phyloP scores from a whole-genome alignment of 176 grass and related monocot genomes.

The Ananas comosus region DNA sequence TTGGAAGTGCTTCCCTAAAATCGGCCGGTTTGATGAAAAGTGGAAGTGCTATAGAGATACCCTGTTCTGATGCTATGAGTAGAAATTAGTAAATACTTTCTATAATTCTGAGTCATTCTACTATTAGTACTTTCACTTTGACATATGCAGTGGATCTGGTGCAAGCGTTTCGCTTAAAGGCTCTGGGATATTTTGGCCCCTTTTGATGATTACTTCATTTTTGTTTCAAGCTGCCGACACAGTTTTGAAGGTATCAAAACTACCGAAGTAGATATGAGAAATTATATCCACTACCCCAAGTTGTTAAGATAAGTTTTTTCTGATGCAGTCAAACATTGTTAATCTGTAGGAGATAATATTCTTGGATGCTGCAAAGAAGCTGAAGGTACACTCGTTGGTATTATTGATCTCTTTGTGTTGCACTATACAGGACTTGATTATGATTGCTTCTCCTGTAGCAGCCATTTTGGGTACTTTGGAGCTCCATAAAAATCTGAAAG shows the following conservation, averaged over 20 bases:
- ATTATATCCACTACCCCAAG: not conserved
- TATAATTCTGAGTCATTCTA: too few relatives aligned
- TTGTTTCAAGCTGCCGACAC: slow-evolving; percentile 94
- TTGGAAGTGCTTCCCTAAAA: too few relatives aligned
- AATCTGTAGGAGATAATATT: slow-evolving; percentile 90
- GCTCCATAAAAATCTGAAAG: too few relatives aligned
- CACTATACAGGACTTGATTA: not conserved
- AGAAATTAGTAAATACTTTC: too few relatives aligned
- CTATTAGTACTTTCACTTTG: slow-evolving; percentile 6
- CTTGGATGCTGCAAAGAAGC: slow-evolving; percentile 73
- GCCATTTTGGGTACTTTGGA: not conserved
- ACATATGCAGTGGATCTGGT: slow-evolving; percentile 64
- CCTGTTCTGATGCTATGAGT: too few relatives aligned
- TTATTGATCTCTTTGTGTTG: not conserved
- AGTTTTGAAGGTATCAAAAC: slow-evolving; percentile 65
- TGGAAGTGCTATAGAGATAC: too few relatives aligned
- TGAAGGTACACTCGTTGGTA: slow-evolving; percentile 46
- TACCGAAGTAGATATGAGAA: slow-evolving; percentile 10
- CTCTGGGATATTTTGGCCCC: slow-evolving; percentile 76
- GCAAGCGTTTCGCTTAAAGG: slow-evolving; percentile 56
- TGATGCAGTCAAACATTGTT: slow-evolving; percentile 33
- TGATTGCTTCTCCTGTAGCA: not conserved
- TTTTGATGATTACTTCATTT: slow-evolving; percentile 91
- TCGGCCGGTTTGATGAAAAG: too few relatives aligned
- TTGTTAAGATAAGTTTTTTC: slow-evolving; percentile 19